Evolutionary conservation across 2,329 filamentous ascomycete genomes (phyloP).

Genomic region (Venturia effusa): DNA sequence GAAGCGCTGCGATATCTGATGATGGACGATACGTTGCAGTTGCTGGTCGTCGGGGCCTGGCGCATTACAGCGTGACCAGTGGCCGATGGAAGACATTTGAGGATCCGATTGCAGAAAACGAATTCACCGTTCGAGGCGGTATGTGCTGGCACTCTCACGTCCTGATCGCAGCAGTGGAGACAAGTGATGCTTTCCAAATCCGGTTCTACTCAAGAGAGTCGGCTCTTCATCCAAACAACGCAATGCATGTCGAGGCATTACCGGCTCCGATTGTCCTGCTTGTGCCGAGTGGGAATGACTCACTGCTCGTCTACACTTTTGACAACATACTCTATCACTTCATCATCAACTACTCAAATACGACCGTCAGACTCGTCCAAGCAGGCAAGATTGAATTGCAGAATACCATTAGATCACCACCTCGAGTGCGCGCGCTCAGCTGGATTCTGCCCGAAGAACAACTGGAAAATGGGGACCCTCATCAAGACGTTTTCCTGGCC

Average conservation of each 20-base stretch:
- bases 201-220: slow-evolving; percentile 88
- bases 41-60: slow-evolving; percentile 84
- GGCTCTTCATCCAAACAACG: slow-evolving; percentile 58
- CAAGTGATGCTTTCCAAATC: slow-evolving; percentile 69
- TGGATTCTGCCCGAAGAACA: slow-evolving; percentile 94
- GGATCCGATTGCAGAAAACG: slow-evolving; percentile 69
- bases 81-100: slow-evolving; percentile 93
- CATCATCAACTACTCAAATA: slow-evolving; percentile 62
- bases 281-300: slow-evolving; percentile 83
- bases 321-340: slow-evolving; percentile 95
- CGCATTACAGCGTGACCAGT: slow-evolving; percentile 91
- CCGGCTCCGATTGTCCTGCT: slow-evolving; percentile 83
- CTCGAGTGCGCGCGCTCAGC: slow-evolving; percentile 82
- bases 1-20: slow-evolving; percentile 73
- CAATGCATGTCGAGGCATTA: slow-evolving; percentile 67
- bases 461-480: slow-evolving; percentile 80
- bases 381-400: slow-evolving; percentile 98
- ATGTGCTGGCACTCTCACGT: slow-evolving; percentile 99
- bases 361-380: slow-evolving; percentile 69
- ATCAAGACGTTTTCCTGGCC: slow-evolving; percentile 86
- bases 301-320: slow-evolving; percentile 89
- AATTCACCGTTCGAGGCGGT: slow-evolving; percentile 84
- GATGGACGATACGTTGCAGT: slow-evolving; percentile 92
- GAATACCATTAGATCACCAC: slow-evolving; percentile 87
- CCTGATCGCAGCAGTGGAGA: slow-evolving; percentile 85